Conservation (phyloP, 2,329 filamentous ascomycete genomes). For the Xylariaceae sp. region DNA sequence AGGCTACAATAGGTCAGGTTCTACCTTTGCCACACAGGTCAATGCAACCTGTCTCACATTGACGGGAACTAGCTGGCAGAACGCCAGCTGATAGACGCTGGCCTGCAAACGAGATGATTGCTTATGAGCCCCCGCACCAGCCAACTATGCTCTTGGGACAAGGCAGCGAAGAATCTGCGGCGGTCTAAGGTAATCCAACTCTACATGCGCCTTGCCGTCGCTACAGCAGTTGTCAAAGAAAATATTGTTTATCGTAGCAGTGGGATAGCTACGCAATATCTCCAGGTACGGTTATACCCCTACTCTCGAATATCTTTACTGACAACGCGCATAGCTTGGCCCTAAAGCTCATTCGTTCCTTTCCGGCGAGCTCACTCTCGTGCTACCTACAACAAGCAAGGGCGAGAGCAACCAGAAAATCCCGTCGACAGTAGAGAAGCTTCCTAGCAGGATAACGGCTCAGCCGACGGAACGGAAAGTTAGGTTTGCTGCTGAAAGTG, state of each 20-base stretch:
- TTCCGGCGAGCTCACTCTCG: not conserved
- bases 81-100: no score
- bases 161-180: no score
- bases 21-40: no score
- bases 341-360: not conserved
- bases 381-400: not conserved
- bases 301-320: not conserved
- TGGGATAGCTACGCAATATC: not conserved
- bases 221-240: no score
- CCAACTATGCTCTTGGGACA: no score
- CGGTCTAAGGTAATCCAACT: no score
- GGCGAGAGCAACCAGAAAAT: not conserved
- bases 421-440: constrained; percentile 1
- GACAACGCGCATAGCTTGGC: not conserved
- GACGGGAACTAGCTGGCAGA: no score
- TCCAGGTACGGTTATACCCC: not conserved
- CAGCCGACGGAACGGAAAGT: constrained; percentile 1
- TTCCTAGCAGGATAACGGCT: constrained; percentile 1
- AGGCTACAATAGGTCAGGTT: no score
- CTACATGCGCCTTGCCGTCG: no score
- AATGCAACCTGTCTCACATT: no score
- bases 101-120: no score
- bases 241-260: not conserved
- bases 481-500: constrained; percentile 2
- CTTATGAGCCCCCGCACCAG: no score